phyloP scores from a whole-genome alignment of 495 filamentous ascomycete genomes.

The Sporormia fimetaria region DNA sequence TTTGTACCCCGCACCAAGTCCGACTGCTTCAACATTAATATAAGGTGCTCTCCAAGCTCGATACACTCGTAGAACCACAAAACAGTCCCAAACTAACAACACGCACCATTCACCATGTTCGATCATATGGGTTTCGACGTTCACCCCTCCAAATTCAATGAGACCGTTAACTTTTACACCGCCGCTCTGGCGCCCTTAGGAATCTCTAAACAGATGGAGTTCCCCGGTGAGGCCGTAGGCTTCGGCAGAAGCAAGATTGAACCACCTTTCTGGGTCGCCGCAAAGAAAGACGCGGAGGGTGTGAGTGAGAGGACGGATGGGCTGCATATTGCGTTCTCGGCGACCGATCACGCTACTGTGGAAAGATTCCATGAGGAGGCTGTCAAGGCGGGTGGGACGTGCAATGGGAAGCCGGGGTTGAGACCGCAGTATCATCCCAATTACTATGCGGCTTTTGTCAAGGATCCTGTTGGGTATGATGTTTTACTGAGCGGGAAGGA shows the following conservation, averaged over 20 bases:
- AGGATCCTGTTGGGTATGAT: slow-evolving; percentile 44
- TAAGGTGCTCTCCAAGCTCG: no score
- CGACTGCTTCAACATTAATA: no score
- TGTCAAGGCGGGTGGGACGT: slow-evolving; percentile 36
- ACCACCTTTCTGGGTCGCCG: slow-evolving; percentile 26
- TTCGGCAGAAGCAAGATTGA: slow-evolving; percentile 10
- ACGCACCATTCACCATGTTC: slow-evolving; percentile 6
- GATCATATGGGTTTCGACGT: slow-evolving; percentile 18
- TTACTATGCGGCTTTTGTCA: slow-evolving; percentile 42
- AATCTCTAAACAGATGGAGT: slow-evolving; percentile 22
- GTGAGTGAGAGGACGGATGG: slow-evolving; percentile 2
- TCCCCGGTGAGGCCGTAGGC: slow-evolving; percentile 16
- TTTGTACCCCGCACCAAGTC: no score
- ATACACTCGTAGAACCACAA: no score
- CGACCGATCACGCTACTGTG: slow-evolving; percentile 30
- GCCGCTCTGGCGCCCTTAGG: slow-evolving; percentile 23
- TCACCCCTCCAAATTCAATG: slow-evolving; percentile 9
- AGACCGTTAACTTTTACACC: slow-evolving; percentile 16
- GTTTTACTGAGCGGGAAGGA: background rate
- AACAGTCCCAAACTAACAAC: no score
- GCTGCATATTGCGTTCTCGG: slow-evolving; percentile 25
- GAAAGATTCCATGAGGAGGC: slow-evolving; percentile 35
- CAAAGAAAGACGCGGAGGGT: slow-evolving; percentile 7
- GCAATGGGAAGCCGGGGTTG: slow-evolving; percentile 39
- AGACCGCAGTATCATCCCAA: slow-evolving; percentile 33